A percentile compares a stretch with the other conserved stretches of the same genome.
Conservation (phyloP, 2,329 filamentous ascomycete genomes). For the Sarocladium brachiariae region DNA sequence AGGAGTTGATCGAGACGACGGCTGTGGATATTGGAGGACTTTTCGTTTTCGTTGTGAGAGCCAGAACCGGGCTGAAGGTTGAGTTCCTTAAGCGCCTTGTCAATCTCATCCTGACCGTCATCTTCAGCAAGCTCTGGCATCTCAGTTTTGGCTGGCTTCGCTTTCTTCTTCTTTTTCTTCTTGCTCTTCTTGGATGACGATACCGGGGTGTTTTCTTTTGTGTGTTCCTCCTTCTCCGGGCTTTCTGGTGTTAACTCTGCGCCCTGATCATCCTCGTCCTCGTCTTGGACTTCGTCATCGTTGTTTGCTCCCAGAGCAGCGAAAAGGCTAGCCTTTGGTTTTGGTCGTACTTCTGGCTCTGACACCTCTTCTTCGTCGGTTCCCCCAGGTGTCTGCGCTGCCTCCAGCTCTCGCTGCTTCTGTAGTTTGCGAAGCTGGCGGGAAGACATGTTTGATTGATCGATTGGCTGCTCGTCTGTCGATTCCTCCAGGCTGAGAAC, state of each 20-base stretch:
- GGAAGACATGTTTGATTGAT: slow-evolving; percentile 34
- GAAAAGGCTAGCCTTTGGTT: slow-evolving; percentile 41
- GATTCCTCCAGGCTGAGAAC: too few relatives aligned
- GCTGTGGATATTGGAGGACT: slow-evolving; percentile 7
- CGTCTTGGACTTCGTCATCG: slow-evolving; percentile 30
- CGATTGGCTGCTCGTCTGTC: too few relatives aligned
- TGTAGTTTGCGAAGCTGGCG: slow-evolving; percentile 46
- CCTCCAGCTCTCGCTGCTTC: slow-evolving; percentile 40
- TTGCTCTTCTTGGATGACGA: slow-evolving; percentile 25
- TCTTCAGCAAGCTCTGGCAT: slow-evolving; percentile 14
- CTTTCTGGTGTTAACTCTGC: slow-evolving; percentile 10
- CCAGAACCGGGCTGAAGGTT: slow-evolving; percentile 24
- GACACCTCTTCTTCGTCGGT: slow-evolving; percentile 26
- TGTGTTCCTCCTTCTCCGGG: slow-evolving; percentile 25
- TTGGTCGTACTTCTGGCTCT: slow-evolving; percentile 23
- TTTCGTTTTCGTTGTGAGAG: background rate
- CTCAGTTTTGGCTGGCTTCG: slow-evolving; percentile 25
- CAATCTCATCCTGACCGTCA: slow-evolving; percentile 45
- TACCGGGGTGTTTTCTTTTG: slow-evolving; percentile 19
- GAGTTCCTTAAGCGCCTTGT: slow-evolving; percentile 45
- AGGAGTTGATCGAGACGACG: slow-evolving; percentile 35
- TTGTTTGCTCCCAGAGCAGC: slow-evolving; percentile 43
- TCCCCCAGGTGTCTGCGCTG: slow-evolving; percentile 17
- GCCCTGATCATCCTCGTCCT: slow-evolving; percentile 20
- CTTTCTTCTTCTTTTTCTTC: slow-evolving; percentile 34